Evolutionary conservation across 768 basidiomycete genomes (phyloP).

Genomic region (Trametes gibbosa): DNA sequence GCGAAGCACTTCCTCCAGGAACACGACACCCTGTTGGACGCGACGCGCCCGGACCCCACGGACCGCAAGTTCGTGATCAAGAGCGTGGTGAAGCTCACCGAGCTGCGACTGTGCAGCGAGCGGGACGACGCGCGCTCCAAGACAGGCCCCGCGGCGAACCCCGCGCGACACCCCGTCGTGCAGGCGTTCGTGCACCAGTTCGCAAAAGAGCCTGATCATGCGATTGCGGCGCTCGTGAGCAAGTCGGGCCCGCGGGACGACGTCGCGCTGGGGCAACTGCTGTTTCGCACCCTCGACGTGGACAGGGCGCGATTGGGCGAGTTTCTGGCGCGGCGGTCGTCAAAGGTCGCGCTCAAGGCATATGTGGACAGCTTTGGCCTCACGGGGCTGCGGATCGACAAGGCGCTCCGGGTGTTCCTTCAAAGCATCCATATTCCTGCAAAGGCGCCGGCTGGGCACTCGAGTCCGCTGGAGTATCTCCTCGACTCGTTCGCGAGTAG

Average conservation of each 20-base stretch:
- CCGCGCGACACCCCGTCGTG: constrained; percentile 59
- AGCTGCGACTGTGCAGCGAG: constrained; percentile 67
- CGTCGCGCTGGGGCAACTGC: constrained; percentile 65
- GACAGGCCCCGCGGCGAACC: constrained; percentile 28
- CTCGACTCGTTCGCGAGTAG: constrained; percentile 82
- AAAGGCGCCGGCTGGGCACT: constrained; percentile 37
- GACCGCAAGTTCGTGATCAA: constrained; percentile 88
- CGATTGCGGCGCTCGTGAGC: constrained; percentile 67
- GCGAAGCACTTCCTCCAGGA: constrained; percentile 84
- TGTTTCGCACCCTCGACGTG: constrained; percentile 82
- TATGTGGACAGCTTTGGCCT: constrained; percentile 91
- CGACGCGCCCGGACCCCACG: constrained; percentile 49
- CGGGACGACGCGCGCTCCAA: constrained; percentile 58
- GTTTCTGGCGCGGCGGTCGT: constrained; percentile 73
- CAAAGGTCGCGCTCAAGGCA: constrained; percentile 73
- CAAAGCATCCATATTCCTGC: constrained; percentile 71
- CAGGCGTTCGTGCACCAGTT: constrained; percentile 79
- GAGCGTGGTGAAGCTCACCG: constrained; percentile 76
- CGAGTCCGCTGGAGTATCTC: constrained; percentile 60
- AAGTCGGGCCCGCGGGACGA: constrained; percentile 63
- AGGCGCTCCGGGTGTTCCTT: constrained; percentile 86
- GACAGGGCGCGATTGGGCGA: constrained; percentile 82
- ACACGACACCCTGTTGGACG: constrained; percentile 59
- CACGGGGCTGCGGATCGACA: constrained; percentile 78
- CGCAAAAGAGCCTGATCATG: constrained; percentile 72